Conservation (phyloP, 2,329 filamentous ascomycete genomes). For the Fusarium mangiferae region DNA sequence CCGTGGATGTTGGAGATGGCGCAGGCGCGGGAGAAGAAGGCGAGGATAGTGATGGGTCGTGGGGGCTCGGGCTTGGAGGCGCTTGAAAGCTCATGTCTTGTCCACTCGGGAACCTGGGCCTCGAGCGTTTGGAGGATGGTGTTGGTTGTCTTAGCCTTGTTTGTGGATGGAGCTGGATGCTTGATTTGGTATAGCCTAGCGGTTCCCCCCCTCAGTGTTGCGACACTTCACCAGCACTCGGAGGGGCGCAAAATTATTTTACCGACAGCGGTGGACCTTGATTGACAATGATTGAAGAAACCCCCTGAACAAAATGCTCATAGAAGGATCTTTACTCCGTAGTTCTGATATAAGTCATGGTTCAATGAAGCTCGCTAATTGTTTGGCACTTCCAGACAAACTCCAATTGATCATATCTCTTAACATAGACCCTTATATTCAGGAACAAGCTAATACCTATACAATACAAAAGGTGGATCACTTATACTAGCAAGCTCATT, state of each 20-base stretch:
- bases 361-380: too few species aligned
- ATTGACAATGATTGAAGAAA: neutral
- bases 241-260: constrained; percentile 33
- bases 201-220: constrained; percentile 27
- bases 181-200: constrained; percentile 43
- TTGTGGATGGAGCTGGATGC: constrained; percentile 35
- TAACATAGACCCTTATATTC: neutral
- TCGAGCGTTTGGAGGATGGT: constrained; percentile 37
- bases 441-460: neutral
- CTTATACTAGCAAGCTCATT: neutral
- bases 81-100: constrained; percentile 50
- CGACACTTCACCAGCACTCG: constrained; percentile 5
- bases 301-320: neutral
- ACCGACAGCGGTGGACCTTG: neutral
- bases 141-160: constrained; percentile 36
- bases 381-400: neutral
- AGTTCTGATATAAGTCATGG: too few species aligned
- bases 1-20: constrained; percentile 29
- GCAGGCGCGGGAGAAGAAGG: constrained; percentile 29
- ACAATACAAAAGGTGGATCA: neutral
- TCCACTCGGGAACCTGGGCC: constrained; percentile 36
- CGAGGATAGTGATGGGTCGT: constrained; percentile 40
- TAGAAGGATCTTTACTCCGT: neutral
- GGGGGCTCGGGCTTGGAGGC: constrained; percentile 40
- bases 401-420: neutral